Percentiles rank a stretch among this genome's conserved stretches.
Conservation (phyloP, 2,329 filamentous ascomycete genomes). For the Neurospora sp. region DNA sequence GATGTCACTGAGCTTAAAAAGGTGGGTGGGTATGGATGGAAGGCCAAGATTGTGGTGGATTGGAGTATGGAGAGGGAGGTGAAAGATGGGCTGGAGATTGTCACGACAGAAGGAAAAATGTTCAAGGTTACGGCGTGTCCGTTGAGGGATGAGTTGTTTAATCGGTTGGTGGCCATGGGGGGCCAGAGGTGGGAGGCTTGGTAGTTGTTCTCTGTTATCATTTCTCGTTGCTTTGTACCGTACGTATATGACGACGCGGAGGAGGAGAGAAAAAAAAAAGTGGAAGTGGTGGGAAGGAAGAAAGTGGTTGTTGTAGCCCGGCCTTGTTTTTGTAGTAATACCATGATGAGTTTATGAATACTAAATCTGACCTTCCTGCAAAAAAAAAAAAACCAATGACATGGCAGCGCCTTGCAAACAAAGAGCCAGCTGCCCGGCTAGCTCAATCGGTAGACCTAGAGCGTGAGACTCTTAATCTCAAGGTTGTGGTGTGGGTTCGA, state of each 20-base stretch:
- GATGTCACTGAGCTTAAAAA: conserved; percentile 70
- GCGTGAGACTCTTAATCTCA: conserved; percentile 53
- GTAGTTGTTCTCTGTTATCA: too few relatives aligned
- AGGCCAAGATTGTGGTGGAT: conserved; percentile 70
- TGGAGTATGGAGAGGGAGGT: conserved; percentile 68
- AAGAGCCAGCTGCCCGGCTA: conserved; percentile 36
- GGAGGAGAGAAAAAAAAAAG: too few relatives aligned
- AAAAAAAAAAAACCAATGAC: too few relatives aligned
- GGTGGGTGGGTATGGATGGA: conserved; percentile 74
- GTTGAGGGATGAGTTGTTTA: conserved; percentile 69
- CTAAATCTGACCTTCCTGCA: too few relatives aligned
- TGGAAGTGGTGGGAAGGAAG: too few relatives aligned
- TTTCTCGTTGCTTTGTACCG: too few relatives aligned
- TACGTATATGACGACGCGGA: too few relatives aligned
- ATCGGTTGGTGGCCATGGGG: conserved; percentile 61
- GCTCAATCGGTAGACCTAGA: conserved; percentile 67
- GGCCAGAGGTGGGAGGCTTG: conserved; percentile 76
- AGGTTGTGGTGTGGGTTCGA: background rate
- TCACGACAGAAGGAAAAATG: conserved; percentile 42
- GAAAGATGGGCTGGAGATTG: conserved; percentile 63
- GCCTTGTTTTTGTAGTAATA: too few relatives aligned
- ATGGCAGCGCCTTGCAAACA: too few relatives aligned
- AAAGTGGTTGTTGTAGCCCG: too few relatives aligned
- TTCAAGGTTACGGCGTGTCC: conserved; percentile 63
- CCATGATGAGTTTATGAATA: too few relatives aligned